Conservation (phyloP, 2,329 filamentous ascomycete species). For the Rhynchosporium secalis region DNA sequence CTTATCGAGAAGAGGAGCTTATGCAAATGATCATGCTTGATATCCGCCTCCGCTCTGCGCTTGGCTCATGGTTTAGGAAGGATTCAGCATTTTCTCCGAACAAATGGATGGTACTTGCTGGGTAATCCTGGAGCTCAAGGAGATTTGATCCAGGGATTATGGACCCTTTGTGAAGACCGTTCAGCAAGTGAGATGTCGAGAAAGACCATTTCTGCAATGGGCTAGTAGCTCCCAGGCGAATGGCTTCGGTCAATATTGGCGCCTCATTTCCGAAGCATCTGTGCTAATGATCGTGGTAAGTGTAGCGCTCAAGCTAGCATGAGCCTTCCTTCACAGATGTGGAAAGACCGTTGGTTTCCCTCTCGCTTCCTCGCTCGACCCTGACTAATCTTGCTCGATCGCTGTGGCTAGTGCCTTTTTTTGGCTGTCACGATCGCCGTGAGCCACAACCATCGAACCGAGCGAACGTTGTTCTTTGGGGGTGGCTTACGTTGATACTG, state of each 20-base stretch:
- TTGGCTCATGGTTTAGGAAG: slow-evolving; percentile 3
- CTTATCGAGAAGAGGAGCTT: slow-evolving; percentile 1
- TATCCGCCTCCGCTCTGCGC: neutral
- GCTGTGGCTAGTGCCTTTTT: neutral
- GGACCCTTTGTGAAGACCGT: neutral
- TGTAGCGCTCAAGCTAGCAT: neutral
- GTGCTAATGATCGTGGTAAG: neutral
- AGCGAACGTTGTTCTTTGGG: neutral
- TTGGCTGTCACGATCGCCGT: neutral
- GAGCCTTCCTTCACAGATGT: neutral
- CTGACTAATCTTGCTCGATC: neutral
- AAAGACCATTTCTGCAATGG: neutral
- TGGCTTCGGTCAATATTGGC: slow-evolving; percentile 10
- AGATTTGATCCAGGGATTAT: slow-evolving; percentile 3
- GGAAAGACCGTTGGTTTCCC: neutral
- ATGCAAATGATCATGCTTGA: slow-evolving; percentile 2
- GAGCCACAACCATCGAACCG: neutral
- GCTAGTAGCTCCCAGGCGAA: neutral
- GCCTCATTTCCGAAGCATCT: slow-evolving; percentile 9
- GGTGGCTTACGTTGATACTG: slow-evolving; percentile 1
- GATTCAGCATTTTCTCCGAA: neutral
- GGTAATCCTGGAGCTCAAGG: slow-evolving; percentile 3
- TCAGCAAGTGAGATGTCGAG: slow-evolving; percentile 6
- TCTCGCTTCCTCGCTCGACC: neutral
- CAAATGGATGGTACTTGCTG: neutral